These are phyloP conservation scores for Nicotiana tomentosiformis DNA, from an alignment of 257 asterid species.

Conservation along the genomic window DNA sequence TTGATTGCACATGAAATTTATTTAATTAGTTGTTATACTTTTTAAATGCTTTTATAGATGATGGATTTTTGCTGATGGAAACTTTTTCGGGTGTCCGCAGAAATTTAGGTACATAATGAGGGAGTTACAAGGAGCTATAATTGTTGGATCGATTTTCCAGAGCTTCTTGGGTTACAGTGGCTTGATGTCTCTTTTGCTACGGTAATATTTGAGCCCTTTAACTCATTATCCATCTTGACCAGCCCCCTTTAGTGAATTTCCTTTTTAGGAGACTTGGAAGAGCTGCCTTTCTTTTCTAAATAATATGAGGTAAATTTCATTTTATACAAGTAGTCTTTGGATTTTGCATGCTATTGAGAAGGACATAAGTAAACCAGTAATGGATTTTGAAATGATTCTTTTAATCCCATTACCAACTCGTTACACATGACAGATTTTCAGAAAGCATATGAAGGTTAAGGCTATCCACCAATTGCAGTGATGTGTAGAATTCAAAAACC, in stretches of 20 bases:
- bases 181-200: conserved; percentile 69
- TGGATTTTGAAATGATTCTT: neutral
- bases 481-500: neutral
- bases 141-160: conserved; percentile 82
- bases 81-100: conserved; percentile 25
- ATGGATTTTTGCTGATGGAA: neutral
- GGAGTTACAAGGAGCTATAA: conserved; percentile 95
- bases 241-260: neutral
- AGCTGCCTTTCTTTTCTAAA: neutral
- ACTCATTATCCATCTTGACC: neutral
- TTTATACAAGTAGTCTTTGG: neutral
- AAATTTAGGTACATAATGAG: conserved; percentile 91
- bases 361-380: neutral
- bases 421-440: too few species aligned
- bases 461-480: too few species aligned
- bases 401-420: neutral
- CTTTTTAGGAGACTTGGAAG: neutral
- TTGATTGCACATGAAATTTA: neutral
- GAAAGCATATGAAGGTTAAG: too few species aligned
- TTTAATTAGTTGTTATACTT: neutral
- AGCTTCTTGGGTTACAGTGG: conserved; percentile 91
- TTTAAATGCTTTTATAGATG: neutral
- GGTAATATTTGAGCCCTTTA: conserved; percentile 37
- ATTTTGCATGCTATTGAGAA: neutral
- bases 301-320: neutral